These are phyloP conservation scores for Megacollybia platyphylla DNA, from an alignment of 1,284 basidiomycete genomes.

Conservation along the genomic window DNA sequence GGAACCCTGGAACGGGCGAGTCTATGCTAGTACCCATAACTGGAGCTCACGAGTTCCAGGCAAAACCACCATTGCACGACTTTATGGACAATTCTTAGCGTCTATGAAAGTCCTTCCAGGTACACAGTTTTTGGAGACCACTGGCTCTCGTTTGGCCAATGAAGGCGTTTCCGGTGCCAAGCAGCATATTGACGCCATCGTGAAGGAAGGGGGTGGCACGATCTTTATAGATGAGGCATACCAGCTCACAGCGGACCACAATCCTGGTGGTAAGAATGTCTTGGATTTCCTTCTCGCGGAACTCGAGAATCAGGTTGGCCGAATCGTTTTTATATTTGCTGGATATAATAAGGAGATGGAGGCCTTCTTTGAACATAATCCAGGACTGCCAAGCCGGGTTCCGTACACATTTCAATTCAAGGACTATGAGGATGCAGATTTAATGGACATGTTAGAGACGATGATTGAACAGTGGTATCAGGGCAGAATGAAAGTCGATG, in stretches of 20 bases:
- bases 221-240: conserved; percentile 63
- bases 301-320: conserved; percentile 58
- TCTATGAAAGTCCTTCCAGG: conserved; percentile 43
- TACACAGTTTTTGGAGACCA: conserved; percentile 42
- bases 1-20: conserved; percentile 52
- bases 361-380: conserved; percentile 62
- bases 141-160: conserved; percentile 42
- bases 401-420: conserved; percentile 45
- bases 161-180: conserved; percentile 41
- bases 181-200: conserved; percentile 31
- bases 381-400: conserved; percentile 50
- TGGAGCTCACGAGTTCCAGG: conserved; percentile 21
- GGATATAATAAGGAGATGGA: conserved; percentile 64
- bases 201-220: conserved; percentile 42
- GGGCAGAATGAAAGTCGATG: conserved; percentile 42
- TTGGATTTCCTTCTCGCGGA: conserved; percentile 57
- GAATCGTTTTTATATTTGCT: conserved; percentile 55
- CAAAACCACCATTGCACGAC: conserved; percentile 56
- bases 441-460: conserved; percentile 38
- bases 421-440: conserved; percentile 45
- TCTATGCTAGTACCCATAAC: neutral
- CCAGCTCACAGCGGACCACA: conserved; percentile 37
- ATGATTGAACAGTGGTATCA: conserved; percentile 30
- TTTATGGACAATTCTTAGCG: conserved; percentile 47
- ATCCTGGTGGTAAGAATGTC: conserved; percentile 35